A percentile compares a stretch with the other conserved stretches of the same genome.
These are phyloP conservation scores for Alternaria triticimaculans DNA, from an alignment of 2,329 filamentous ascomycete species.

Conservation along the genomic window DNA sequence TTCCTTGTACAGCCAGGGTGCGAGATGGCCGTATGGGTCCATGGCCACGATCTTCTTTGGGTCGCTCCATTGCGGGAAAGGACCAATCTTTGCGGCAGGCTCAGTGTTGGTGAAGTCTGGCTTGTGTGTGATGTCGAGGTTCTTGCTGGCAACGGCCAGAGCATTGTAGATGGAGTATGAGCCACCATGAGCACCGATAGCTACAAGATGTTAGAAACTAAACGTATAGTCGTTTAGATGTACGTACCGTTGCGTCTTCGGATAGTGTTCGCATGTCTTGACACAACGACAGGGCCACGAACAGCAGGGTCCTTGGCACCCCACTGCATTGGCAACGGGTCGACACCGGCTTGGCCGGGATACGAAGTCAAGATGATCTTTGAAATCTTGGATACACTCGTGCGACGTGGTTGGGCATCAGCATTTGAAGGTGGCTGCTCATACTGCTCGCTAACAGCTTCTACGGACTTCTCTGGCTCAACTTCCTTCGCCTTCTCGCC, in stretches of 20 bases:
- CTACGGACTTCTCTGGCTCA: constrained; percentile 43
- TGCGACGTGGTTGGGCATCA: constrained; percentile 46
- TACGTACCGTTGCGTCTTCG: constrained; percentile 76
- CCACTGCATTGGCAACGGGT: constrained; percentile 89
- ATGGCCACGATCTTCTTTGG: constrained; percentile 95
- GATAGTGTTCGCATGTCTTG: constrained; percentile 75
- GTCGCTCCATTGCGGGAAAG: constrained; percentile 88
- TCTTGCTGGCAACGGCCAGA: constrained; percentile 87
- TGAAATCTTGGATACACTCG: constrained; percentile 58
- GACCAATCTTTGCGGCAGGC: constrained; percentile 86
- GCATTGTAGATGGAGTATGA: constrained; percentile 97
- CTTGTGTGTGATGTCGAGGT: constrained; percentile 82
- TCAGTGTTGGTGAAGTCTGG: constrained; percentile 85
- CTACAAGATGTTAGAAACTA: constrained; percentile 43
- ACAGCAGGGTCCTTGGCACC: constrained; percentile 75
- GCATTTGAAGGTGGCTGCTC: constrained; percentile 41
- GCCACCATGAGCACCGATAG: constrained; percentile 78
- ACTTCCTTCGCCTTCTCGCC: constrained; percentile 42
- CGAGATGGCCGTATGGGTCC: constrained; percentile 91
- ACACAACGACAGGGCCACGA: constrained; percentile 89
- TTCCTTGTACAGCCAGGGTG: constrained; percentile 82
- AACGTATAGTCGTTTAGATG: background rate
- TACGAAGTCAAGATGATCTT: constrained; percentile 82
- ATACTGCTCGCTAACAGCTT: constrained; percentile 51
- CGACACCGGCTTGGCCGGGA: constrained; percentile 91